phyloP scores from a whole-genome alignment of 805 yeast genomes.

The Lachancea nothofagi region DNA sequence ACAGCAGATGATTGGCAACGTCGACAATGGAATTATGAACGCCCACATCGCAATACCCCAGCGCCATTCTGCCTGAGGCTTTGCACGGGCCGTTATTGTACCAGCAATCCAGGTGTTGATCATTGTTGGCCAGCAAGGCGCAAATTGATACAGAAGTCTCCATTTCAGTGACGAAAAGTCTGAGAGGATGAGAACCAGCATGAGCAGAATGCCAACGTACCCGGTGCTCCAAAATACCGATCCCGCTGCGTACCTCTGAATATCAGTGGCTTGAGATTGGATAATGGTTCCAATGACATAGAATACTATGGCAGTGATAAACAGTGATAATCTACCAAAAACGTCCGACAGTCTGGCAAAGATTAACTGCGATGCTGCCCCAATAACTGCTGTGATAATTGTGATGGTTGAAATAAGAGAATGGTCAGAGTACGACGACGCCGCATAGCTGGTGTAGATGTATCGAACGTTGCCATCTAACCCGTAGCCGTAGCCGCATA shows the following conservation, averaged over 20 bases:
- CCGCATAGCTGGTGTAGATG: conserved; percentile 50
- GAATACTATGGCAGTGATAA: conserved; percentile 45
- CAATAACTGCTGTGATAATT: conserved; percentile 53
- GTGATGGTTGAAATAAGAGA: conserved; percentile 54
- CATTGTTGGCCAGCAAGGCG: conserved; percentile 57
- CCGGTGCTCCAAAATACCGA: conserved; percentile 49
- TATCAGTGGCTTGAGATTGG: conserved; percentile 54
- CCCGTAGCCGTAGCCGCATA: conserved; percentile 50
- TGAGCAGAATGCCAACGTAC: conserved; percentile 51
- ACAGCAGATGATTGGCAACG: conserved; percentile 40
- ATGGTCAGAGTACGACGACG: conserved; percentile 48
- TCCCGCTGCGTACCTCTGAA: conserved; percentile 59
- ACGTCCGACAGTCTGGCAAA: conserved; percentile 60
- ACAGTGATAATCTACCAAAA: conserved; percentile 57
- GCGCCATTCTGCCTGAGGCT: conserved; percentile 31
- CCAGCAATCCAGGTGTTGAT: conserved; percentile 65
- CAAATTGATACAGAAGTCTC: conserved; percentile 50
- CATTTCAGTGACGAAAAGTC: conserved; percentile 53
- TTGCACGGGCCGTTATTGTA: conserved; percentile 35
- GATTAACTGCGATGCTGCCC: conserved; percentile 61
- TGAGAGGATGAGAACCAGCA: conserved; percentile 47
- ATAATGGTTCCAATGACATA: conserved; percentile 60
- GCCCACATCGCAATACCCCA: conserved; percentile 55
- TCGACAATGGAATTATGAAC: conserved; percentile 43
- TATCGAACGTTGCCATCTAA: conserved; percentile 46